Conservation (phyloP, 1,139 yeast species). For the Yamadazyma triangularis region DNA sequence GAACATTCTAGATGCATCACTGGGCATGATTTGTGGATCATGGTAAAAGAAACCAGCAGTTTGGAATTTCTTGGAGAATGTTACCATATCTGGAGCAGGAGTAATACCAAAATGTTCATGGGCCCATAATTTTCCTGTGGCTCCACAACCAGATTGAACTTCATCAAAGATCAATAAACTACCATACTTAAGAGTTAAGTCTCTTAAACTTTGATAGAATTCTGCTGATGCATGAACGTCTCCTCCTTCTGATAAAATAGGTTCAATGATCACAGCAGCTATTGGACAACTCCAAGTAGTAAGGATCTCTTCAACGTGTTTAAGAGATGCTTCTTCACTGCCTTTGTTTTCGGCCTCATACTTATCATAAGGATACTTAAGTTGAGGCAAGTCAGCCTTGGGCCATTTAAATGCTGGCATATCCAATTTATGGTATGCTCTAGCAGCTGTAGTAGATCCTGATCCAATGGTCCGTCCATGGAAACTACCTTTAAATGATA, state of each 20-base stretch:
- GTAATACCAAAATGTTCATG: slow-evolving; percentile 72
- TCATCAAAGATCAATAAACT: slow-evolving; percentile 71
- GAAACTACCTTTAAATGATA: slow-evolving; percentile 69
- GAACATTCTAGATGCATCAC: slow-evolving; percentile 71
- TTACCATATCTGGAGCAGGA: slow-evolving; percentile 72
- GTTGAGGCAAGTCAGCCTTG: slow-evolving; percentile 69
- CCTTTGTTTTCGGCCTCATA: slow-evolving; percentile 48
- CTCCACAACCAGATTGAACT: slow-evolving; percentile 82
- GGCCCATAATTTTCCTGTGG: slow-evolving; percentile 79
- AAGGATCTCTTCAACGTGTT: slow-evolving; percentile 49
- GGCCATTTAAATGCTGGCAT: slow-evolving; percentile 86
- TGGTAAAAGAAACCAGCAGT: slow-evolving; percentile 78
- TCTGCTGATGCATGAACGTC: slow-evolving; percentile 74
- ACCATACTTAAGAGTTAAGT: slow-evolving; percentile 59
- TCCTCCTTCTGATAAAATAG: slow-evolving; percentile 82
- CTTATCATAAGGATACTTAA: slow-evolving; percentile 64
- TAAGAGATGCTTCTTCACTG: slow-evolving; percentile 64
- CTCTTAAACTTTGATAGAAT: slow-evolving; percentile 74
- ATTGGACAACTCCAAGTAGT: slow-evolving; percentile 57
- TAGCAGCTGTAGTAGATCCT: slow-evolving; percentile 69
- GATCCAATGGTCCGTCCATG: slow-evolving; percentile 79
- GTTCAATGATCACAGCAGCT: slow-evolving; percentile 72
- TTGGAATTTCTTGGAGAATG: slow-evolving; percentile 79
- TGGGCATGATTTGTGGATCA: slow-evolving; percentile 62
- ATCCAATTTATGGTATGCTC: slow-evolving; percentile 77